phyloP scores from a whole-genome alignment of 306 rosid species.

The Vigna radiata region DNA sequence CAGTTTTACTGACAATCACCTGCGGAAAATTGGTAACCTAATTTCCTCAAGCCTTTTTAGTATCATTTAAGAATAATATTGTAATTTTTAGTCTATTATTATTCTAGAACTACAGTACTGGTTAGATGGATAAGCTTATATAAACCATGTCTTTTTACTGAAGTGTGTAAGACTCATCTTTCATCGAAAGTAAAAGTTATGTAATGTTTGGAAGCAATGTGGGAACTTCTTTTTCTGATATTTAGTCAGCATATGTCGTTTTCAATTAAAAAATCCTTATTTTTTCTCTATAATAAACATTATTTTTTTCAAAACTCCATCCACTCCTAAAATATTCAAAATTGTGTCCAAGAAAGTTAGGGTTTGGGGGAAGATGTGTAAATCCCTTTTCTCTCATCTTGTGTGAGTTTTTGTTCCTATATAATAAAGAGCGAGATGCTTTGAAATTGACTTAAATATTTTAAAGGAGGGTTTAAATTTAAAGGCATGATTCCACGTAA shows the following conservation, averaged over 20 bases:
- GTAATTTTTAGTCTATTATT: not conserved
- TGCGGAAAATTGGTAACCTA: conserved; percentile 82
- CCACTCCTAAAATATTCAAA: conserved; percentile 6
- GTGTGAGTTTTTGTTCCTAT: conserved; percentile 3
- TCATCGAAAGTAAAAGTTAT: not conserved
- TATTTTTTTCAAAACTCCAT: not conserved
- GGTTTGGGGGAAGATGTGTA: not conserved
- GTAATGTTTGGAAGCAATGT: conserved; percentile 1
- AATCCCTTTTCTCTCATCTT: not conserved
- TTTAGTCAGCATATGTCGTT: not conserved
- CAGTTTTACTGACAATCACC: conserved; percentile 72
- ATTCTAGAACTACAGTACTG: conserved; percentile 8
- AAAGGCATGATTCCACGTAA: conserved; percentile 17
- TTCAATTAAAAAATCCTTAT: not conserved
- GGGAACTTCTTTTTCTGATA: not conserved
- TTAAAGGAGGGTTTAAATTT: conserved; percentile 23
- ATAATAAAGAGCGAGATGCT: not conserved
- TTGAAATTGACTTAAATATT: not conserved
- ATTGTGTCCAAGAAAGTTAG: not conserved
- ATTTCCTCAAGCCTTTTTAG: conserved; percentile 35
- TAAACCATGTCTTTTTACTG: not conserved
- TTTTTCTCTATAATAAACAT: not conserved
- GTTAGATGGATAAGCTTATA: conserved; percentile 7
- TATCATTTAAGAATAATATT: conserved; percentile 18
- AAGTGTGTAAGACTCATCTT: not conserved